A percentile compares a stretch with the other conserved stretches of the same genome.
phyloP scores from a whole-genome alignment of 164 flowering plant genomes.

The Vitis labrusca region DNA sequence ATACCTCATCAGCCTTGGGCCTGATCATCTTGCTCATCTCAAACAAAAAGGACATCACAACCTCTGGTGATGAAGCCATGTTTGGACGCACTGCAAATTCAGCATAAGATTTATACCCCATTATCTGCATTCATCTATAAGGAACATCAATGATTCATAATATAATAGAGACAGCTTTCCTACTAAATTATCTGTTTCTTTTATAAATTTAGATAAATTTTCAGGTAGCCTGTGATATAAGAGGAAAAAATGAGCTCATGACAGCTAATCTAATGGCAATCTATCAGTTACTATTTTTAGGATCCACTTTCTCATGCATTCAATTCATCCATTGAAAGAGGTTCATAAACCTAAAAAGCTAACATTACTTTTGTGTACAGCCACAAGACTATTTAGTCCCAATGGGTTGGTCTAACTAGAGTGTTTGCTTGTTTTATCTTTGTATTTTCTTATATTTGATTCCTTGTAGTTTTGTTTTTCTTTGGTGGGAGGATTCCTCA shows the following conservation, averaged over 20 bases:
- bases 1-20: conserved; percentile 86
- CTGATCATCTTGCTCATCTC: conserved; percentile 71
- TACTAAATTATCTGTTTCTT: background rate
- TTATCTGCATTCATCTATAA: conserved; percentile 51
- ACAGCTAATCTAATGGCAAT: no score
- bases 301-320: background rate
- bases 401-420: no score
- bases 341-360: background rate
- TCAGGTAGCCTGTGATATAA: no score
- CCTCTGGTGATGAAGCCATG: conserved; percentile 86
- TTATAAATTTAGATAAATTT: background rate
- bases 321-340: background rate
- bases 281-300: background rate
- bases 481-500: no score
- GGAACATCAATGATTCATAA: conserved; percentile 6
- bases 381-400: background rate
- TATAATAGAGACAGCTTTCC: background rate
- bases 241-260: background rate
- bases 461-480: no score
- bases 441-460: no score
- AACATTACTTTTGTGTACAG: background rate
- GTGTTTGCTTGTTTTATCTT: no score
- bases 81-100: conserved; percentile 65
- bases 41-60: conserved; percentile 71
- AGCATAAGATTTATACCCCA: conserved; percentile 83